phyloP scores from a whole-genome alignment of 2,329 filamentous ascomycete species.

The Zasmidium citrigriseum region DNA sequence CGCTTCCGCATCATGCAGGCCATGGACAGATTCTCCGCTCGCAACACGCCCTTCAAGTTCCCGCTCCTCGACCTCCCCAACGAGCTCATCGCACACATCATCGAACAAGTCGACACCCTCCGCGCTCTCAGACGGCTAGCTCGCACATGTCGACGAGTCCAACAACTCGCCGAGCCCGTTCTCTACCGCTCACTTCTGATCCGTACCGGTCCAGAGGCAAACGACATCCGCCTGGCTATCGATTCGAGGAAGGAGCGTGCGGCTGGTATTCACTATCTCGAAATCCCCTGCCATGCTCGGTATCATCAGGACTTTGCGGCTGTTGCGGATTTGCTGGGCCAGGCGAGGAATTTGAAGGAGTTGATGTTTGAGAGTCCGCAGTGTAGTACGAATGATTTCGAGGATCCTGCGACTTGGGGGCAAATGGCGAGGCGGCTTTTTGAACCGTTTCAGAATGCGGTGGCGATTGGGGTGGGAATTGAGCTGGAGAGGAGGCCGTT shows the following conservation, averaged over 20 bases:
- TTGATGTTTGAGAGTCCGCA: conserved; percentile 25
- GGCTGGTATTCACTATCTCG: conserved; percentile 16
- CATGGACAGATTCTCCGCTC: conserved; percentile 13
- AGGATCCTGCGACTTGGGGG: conserved; percentile 16
- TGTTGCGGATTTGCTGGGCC: conserved; percentile 8
- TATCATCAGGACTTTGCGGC: conserved; percentile 13
- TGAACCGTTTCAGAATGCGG: conserved; percentile 17
- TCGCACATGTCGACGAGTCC: conserved; percentile 18
- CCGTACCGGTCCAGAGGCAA: conserved; percentile 8
- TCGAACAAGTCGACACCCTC: conserved; percentile 22
- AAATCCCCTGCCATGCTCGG: conserved; percentile 13
- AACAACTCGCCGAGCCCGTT: conserved; percentile 21
- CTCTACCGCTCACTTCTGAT: conserved; percentile 22
- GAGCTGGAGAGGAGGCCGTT: conserved; percentile 9
- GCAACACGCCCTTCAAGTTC: conserved; percentile 20
- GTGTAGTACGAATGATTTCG: conserved; percentile 23
- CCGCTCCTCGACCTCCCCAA: conserved; percentile 24
- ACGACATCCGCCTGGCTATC: conserved; percentile 4
- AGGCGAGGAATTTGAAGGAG: conserved; percentile 15
- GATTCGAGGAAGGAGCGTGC: conserved; percentile 9
- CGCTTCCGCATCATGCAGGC: conserved; percentile 10
- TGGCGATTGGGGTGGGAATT: background rate
- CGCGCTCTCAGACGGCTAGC: conserved; percentile 17
- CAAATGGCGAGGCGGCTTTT: conserved; percentile 18
- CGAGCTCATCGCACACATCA: conserved; percentile 24